Evolutionary conservation across 2,329 filamentous ascomycete genomes (phyloP), one percentile per base, ranked within the genome.

Genomic region (Claviceps quebecensis): DNA sequence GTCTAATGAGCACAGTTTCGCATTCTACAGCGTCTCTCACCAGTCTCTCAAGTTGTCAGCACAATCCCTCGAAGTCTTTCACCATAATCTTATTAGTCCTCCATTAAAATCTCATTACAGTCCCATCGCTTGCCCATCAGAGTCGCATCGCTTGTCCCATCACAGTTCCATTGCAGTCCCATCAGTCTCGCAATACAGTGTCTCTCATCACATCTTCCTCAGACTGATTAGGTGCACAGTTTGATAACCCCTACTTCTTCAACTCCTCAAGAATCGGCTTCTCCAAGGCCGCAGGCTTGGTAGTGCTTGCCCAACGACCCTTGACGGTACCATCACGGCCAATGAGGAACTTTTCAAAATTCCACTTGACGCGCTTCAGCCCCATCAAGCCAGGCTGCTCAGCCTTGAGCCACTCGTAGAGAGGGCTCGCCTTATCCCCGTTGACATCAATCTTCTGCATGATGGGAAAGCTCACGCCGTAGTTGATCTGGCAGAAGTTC

Each of bases 291-390:
- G 91, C 87, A 1, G 93, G 93, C 76, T 90, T 93, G 54, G 86
- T 88, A 17, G 81, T 86, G 68, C 86, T 91, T 37, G 87, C 86
- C 88, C 89, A 98, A 57, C 93, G 75, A 29, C 78, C 78, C 70
- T 86, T 85, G 59, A 97, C 88, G 71, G 84, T 78, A 26, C 93
- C 93, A 68, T 97, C 88, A 55, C 80, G 78, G 54, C 84, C 85
- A 57, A 98, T 74, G 56, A 98, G 72, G 72, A 96, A 98, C 80
- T 98, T 98, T 71, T 98, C 93, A 74, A 97, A 98, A 73, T 98
- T 98, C 93, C 93, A 98, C 84, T 97, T 96, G 62, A 98, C 76
- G 56, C 83, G 71, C 83, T 94, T 91, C 64, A 97, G 67, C 19
- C 93, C 93, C 71, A 97, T 71, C 52, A 96, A 63, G 22, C 93